Conservation (phyloP, 1,284 basidiomycete genomes). For the Cryptococcus sp. region DNA sequence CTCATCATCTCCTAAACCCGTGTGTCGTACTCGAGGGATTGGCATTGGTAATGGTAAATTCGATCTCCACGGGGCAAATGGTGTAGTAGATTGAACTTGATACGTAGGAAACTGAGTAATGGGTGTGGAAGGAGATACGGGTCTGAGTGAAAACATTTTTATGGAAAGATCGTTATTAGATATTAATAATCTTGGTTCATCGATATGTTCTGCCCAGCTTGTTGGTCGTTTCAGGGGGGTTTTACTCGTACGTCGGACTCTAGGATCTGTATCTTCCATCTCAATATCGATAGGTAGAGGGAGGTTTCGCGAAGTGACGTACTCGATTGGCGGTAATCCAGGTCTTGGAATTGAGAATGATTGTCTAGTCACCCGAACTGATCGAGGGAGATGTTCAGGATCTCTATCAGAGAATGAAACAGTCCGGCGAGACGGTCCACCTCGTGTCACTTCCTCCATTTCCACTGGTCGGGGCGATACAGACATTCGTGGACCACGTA, state of each 20-base stretch:
- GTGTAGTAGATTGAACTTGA: no score
- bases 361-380: slow-evolving; percentile 2
- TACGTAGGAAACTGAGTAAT: background rate
- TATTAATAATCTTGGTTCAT: slow-evolving; percentile 44
- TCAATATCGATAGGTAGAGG: background rate
- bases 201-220: background rate
- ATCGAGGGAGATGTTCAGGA: background rate
- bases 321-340: slow-evolving; percentile 13
- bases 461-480: slow-evolving; percentile 8
- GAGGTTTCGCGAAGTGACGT: slow-evolving; percentile 28
- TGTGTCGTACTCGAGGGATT: background rate
- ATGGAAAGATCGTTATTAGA: slow-evolving; percentile 48
- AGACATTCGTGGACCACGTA: slow-evolving; percentile 32
- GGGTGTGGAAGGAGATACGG: background rate
- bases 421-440: slow-evolving; percentile 6
- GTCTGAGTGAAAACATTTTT: slow-evolving; percentile 41
- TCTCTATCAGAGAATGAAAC: slow-evolving; percentile 9
- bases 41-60: background rate
- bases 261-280: no score
- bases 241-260: no score
- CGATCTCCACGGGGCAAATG: no score
- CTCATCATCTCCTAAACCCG: no score
- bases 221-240: no score
- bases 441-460: background rate
- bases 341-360: slow-evolving; percentile 13